phyloP scores from a whole-genome alignment of 2,329 filamentous ascomycete genomes.

The Zasmidium angulare region DNA sequence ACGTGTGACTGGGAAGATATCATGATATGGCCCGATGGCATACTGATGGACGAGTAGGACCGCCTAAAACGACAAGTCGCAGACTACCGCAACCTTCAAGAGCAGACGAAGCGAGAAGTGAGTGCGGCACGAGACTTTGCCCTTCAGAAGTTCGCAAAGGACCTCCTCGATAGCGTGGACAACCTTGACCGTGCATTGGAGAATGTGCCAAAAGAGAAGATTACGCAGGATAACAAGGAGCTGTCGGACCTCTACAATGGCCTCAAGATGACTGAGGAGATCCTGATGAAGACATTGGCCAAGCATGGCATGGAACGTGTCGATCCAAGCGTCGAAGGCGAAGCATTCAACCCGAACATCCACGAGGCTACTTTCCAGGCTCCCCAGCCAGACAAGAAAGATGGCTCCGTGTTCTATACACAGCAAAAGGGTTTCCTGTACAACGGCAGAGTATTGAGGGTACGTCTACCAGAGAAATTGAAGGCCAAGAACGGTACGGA shows the following conservation, averaged over 20 bases:
- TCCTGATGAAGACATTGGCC: constrained; percentile 82
- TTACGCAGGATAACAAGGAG: constrained; percentile 66
- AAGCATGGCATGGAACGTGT: constrained; percentile 94
- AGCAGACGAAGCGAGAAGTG: constrained; percentile 87
- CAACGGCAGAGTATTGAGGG: constrained; percentile 82
- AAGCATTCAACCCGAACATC: constrained; percentile 93
- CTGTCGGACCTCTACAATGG: constrained; percentile 80
- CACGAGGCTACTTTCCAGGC: constrained; percentile 97
- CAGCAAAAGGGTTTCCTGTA: constrained; percentile 96
- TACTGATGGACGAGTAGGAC: constrained; percentile 59
- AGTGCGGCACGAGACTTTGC: constrained; percentile 86
- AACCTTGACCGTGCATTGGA: constrained; percentile 91
- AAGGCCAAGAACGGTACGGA: constrained; percentile 31
- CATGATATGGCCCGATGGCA: background rate
- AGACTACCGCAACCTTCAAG: constrained; percentile 97
- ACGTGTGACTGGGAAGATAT: constrained; percentile 29
- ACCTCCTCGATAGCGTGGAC: constrained; percentile 92
- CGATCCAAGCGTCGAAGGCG: constrained; percentile 67
- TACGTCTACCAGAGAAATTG: constrained; percentile 26
- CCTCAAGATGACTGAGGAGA: constrained; percentile 89
- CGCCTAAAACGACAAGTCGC: constrained; percentile 91
- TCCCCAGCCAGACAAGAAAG: constrained; percentile 80
- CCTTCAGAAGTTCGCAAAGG: constrained; percentile 89
- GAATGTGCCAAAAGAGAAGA: constrained; percentile 74
- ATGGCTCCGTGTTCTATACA: constrained; percentile 85